Evolutionary conservation across 192 early-diverging fungal genomes (phyloP), one percentile per base, ranked within the genome.

Genomic region (Podila epicladia): DNA sequence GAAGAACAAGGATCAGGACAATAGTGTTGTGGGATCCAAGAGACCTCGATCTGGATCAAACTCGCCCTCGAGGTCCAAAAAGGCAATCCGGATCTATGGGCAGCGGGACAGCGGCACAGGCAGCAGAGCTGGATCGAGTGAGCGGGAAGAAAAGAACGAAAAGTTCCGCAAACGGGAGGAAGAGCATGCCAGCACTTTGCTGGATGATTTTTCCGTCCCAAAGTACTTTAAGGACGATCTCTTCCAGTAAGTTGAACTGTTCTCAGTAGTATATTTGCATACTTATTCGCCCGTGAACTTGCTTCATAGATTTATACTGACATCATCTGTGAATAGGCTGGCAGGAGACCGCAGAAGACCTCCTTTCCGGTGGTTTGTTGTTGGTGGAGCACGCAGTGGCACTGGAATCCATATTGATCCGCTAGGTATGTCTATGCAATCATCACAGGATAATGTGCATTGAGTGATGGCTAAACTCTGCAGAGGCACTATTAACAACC

Each of bases 341-440:
- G 82, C 89, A 22, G 92, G 94, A 19, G 82, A 86, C 31, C 62
- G 82, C 22, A 75, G 89, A 20, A 71, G 94, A 53, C 94, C 93
- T 20, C 94, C 94, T 12, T 91, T 87, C 65, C 87, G 93, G 15
- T 95, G 94, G 93, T 85, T 95, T 48, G 93, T 95, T 12, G 86
- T 89, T 28, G 94, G 94, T 11, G 88, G 90, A 17, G 86, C 87
- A 17, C 85, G 93, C 19, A 90, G 87, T 67, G 94, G 94, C 8
- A 94, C 94, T 13, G 93, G 93, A 19, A 89, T 90, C 45, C 89
- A 89, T 51, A 83, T 86, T 33, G 93, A 95, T 68, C 94, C 94
- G 24, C 82, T 95, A 24, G 77, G 76, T 79, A 45, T 45, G 12
- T 15, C 0, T 17, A 63, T 9, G 11, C 11, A 37, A 49, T 50